These are phyloP conservation scores for Nephelium lappaceum DNA, from an alignment of 345 rosid genomes.

Conservation along the genomic window DNA sequence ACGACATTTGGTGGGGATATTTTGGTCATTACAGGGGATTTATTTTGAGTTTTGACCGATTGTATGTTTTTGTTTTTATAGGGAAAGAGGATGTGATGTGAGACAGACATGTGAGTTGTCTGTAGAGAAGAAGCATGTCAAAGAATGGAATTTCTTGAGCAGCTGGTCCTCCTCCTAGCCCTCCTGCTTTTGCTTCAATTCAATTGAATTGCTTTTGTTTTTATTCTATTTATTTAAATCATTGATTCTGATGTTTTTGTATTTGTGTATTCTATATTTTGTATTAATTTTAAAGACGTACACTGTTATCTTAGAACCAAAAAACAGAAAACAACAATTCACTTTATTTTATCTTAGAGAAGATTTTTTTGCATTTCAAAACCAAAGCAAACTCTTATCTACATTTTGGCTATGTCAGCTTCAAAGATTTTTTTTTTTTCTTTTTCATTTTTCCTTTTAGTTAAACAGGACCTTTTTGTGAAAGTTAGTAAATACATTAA, in stretches of 20 bases:
- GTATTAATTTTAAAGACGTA: neutral
- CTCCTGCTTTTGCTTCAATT: too few relatives aligned
- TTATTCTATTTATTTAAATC: neutral
- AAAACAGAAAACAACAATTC: neutral
- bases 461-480: too few relatives aligned
- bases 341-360: neutral
- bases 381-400: too few relatives aligned
- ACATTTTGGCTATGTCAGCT: neutral
- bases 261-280: too few relatives aligned
- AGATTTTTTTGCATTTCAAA: neutral
- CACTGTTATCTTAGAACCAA: neutral
- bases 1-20: neutral
- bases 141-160: neutral
- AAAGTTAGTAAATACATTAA: too few relatives aligned
- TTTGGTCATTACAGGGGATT: neutral
- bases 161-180: neutral
- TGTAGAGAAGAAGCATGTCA: conserved; percentile 22
- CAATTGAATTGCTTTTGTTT: neutral
- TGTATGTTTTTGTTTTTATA: neutral
- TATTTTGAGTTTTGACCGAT: neutral
- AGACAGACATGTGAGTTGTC: conserved; percentile 9
- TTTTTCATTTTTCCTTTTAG: too few relatives aligned
- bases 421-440: too few relatives aligned
- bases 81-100: neutral
- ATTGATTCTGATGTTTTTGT: neutral